A percentile compares a stretch with the other conserved stretches of the same genome.
phyloP scores from a whole-genome alignment of 805 yeast genomes.

The Maudiozyma pseudohumilis region DNA sequence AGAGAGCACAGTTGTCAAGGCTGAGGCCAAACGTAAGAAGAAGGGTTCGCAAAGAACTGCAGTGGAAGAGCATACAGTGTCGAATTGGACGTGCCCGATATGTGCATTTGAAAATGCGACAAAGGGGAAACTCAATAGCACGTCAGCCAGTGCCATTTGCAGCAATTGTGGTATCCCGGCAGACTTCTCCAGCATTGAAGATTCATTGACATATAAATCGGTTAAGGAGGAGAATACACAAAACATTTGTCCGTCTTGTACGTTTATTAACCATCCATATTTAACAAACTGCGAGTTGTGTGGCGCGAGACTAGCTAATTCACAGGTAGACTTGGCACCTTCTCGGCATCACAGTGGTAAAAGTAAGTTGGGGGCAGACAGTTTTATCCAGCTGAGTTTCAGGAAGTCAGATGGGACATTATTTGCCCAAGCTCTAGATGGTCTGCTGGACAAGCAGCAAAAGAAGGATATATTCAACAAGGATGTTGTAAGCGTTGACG shows the following conservation, averaged over 20 bases:
- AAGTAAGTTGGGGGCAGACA: not conserved
- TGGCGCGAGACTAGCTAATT: slow-evolving; percentile 43
- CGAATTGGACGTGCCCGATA: slow-evolving; percentile 76
- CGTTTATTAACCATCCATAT: slow-evolving; percentile 77
- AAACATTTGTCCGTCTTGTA: slow-evolving; percentile 46
- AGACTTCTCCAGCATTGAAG: slow-evolving; percentile 28
- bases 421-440: slow-evolving; percentile 40
- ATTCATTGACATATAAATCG: slow-evolving; percentile 17
- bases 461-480: slow-evolving; percentile 15
- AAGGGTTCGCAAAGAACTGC: not conserved
- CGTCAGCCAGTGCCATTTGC: slow-evolving; percentile 36
- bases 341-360: not conserved
- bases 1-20: slow-evolving; percentile 1
- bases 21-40: not conserved
- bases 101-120: slow-evolving; percentile 32
- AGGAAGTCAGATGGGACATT: slow-evolving; percentile 55
- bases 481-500: slow-evolving; percentile 29
- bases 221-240: not conserved
- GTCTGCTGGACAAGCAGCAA: slow-evolving; percentile 35
- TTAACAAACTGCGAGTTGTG: slow-evolving; percentile 79
- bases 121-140: slow-evolving; percentile 4
- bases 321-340: not conserved
- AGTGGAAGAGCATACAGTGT: not conserved
- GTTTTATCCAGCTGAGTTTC: slow-evolving; percentile 58
- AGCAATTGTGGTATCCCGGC: slow-evolving; percentile 53